phyloP scores from a whole-genome alignment of 345 rosid genomes.

The Citrus sp. region DNA sequence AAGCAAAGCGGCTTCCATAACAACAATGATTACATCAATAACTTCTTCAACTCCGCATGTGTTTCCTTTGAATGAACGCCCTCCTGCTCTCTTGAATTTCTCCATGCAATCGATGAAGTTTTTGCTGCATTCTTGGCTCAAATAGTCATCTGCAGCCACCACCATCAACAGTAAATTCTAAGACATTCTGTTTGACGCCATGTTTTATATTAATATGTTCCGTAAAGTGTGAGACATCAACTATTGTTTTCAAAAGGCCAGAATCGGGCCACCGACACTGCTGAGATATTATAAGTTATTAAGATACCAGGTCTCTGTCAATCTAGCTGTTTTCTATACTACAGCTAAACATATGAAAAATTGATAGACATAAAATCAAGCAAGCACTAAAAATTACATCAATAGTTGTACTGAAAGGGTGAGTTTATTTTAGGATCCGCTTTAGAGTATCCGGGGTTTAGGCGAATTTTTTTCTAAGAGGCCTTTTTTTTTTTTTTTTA shows the following conservation, averaged over 20 bases:
- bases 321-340: neutral
- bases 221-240: no score
- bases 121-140: conserved; percentile 88
- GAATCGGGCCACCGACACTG: neutral
- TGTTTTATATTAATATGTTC: no score
- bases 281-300: neutral
- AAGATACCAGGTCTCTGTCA: neutral
- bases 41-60: conserved; percentile 55
- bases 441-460: no score
- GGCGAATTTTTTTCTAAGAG: no score
- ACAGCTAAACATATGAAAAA: no score
- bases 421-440: no score
- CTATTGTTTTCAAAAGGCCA: no score
- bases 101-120: conserved; percentile 67
- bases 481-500: no score
- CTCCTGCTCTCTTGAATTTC: conserved; percentile 42
- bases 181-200: no score
- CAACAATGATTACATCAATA: conserved; percentile 53
- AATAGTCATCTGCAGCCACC: conserved; percentile 61
- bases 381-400: no score
- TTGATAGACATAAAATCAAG: no score
- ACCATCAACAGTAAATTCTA: neutral
- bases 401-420: no score
- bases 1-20: conserved; percentile 86
- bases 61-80: conserved; percentile 64